phyloP scores from a whole-genome alignment of 176 grass and related monocot species.

The Oryza punctata region DNA sequence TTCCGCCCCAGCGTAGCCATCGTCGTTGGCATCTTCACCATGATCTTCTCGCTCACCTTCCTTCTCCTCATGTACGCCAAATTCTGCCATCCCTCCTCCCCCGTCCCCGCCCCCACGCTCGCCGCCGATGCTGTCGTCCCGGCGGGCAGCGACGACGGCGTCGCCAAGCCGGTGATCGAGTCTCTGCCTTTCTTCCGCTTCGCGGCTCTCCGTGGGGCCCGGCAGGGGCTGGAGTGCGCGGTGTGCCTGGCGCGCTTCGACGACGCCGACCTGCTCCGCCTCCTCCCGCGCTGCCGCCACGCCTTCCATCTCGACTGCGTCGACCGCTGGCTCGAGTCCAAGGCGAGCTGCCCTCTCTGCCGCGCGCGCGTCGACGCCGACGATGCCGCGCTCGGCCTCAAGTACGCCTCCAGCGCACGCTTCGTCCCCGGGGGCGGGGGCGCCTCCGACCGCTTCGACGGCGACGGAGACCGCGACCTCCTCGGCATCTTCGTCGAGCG shows the following conservation, averaged over 20 bases:
- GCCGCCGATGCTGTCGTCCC: not conserved
- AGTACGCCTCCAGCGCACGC: conserved; percentile 56
- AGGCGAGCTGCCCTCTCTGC: conserved; percentile 88
- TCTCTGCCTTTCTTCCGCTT: conserved; percentile 92
- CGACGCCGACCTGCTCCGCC: conserved; percentile 76
- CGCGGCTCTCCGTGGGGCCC: conserved; percentile 57
- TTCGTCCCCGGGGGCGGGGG: conserved; percentile 35
- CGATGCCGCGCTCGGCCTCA: conserved; percentile 47
- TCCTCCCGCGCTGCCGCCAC: conserved; percentile 83
- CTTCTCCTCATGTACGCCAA: conserved; percentile 94
- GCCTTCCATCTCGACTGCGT: conserved; percentile 83
- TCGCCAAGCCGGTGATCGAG: conserved; percentile 63
- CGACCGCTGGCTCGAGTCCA: conserved; percentile 74
- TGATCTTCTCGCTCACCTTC: conserved; percentile 89
- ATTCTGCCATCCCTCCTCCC: conserved; percentile 62
- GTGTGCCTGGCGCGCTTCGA: conserved; percentile 83
- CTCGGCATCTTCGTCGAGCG: conserved; percentile 67
- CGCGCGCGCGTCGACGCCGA: conserved; percentile 49
- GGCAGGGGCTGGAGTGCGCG: conserved; percentile 80
- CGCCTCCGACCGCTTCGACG: conserved; percentile 21
- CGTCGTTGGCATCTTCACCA: conserved; percentile 82
- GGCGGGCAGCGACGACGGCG: conserved; percentile 18
- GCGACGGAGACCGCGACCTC: conserved; percentile 47
- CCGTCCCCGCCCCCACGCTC: not conserved
- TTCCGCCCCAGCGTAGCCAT: conserved; percentile 83